Evolutionary conservation across 176 grass and related monocot genomes (phyloP).

Genomic region (Oropetium thomaeum): DNA sequence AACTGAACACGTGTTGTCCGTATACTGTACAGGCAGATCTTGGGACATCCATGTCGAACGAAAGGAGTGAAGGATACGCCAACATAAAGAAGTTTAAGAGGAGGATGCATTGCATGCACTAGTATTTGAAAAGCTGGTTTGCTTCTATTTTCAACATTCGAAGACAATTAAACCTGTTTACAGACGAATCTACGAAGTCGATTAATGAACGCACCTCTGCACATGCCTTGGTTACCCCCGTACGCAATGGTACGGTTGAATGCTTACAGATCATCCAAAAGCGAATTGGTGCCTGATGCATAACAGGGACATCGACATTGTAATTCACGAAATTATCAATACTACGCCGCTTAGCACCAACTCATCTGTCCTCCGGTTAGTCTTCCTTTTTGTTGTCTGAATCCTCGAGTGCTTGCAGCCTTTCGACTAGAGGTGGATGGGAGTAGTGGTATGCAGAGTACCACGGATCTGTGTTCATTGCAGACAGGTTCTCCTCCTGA

Average conservation of each 20-base stretch:
- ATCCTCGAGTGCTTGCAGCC: slow-evolving; percentile 71
- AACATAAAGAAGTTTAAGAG: too few relatives aligned
- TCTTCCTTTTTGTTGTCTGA: slow-evolving; percentile 79
- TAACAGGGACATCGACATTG: background rate
- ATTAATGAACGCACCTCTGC: background rate
- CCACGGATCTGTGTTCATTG: slow-evolving; percentile 98
- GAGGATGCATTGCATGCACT: too few relatives aligned
- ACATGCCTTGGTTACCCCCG: background rate
- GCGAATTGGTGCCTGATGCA: background rate
- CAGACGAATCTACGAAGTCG: slow-evolving; percentile 10
- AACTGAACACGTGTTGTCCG: background rate
- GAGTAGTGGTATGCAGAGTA: slow-evolving; percentile 99
- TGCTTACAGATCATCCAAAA: slow-evolving; percentile 14
- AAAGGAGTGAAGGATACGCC: too few relatives aligned
- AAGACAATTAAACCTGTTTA: background rate
- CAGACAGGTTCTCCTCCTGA: slow-evolving; percentile 97
- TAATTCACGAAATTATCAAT: background rate
- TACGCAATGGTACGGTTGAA: background rate
- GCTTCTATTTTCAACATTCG: slow-evolving; percentile 4
- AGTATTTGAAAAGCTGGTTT: slow-evolving; percentile 2
- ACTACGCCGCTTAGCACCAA: background rate
- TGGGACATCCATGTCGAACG: too few relatives aligned
- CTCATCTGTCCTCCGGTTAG: slow-evolving; percentile 14
- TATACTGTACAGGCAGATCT: background rate
- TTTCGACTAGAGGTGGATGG: slow-evolving; percentile 94